phyloP scores from a whole-genome alignment of 139 green algal species.

The Nannochloris sp. region DNA sequence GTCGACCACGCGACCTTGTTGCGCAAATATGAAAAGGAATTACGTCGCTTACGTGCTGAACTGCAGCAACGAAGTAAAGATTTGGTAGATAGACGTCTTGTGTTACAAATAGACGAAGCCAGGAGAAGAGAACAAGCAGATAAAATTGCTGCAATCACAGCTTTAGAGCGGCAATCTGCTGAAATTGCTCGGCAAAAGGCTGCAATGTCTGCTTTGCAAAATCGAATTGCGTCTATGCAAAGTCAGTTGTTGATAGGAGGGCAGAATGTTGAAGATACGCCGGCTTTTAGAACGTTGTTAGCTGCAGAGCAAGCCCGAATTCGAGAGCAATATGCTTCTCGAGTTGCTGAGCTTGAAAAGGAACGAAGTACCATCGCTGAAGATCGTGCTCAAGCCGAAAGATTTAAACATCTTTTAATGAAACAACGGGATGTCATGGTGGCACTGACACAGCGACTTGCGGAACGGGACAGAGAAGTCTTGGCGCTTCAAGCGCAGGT shows the following conservation, averaged over 20 bases:
- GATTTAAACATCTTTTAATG: conserved; percentile 86
- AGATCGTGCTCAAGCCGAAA: conserved; percentile 66
- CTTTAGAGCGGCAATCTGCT: conserved; percentile 68
- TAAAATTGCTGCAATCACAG: conserved; percentile 90
- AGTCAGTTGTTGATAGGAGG: conserved; percentile 82
- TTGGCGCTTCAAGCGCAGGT: conserved; percentile 81
- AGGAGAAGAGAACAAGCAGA: conserved; percentile 84
- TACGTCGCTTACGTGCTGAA: conserved; percentile 77
- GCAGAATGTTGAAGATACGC: conserved; percentile 63
- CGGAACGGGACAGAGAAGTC: conserved; percentile 89
- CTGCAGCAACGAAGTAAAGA: conserved; percentile 68
- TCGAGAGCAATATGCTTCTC: conserved; percentile 77
- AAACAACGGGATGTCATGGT: conserved; percentile 99
- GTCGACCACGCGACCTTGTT: conserved; percentile 89
- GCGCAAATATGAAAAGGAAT: conserved; percentile 90
- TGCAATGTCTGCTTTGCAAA: conserved; percentile 78
- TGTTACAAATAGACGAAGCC: conserved; percentile 90
- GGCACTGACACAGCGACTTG: conserved; percentile 82
- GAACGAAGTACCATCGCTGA: conserved; percentile 67
- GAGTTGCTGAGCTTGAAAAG: conserved; percentile 71
- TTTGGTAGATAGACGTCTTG: conserved; percentile 83
- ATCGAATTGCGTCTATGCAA: conserved; percentile 72
- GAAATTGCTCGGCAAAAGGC: conserved; percentile 91
- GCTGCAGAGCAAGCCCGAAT: conserved; percentile 71
- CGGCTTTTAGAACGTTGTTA: conserved; percentile 70